phyloP scores from a whole-genome alignment of 768 basidiomycete genomes.

The Phanerochaete sordida region DNA sequence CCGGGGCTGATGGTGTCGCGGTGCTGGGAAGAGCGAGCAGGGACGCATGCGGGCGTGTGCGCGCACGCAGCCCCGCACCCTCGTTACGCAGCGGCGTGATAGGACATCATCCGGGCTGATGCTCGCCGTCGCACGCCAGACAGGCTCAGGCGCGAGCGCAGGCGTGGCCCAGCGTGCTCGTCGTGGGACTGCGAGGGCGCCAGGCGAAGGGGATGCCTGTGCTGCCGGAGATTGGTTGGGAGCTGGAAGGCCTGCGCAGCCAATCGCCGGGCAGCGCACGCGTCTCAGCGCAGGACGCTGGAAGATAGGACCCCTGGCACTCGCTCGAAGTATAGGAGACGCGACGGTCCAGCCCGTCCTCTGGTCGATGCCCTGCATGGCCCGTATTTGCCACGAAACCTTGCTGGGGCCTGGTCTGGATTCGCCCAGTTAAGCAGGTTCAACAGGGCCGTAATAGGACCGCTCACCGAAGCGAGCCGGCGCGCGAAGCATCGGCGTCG shows the following conservation, averaged over 20 bases:
- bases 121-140: not conserved
- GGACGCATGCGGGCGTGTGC: not conserved
- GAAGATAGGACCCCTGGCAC: not conserved
- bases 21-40: too few relatives aligned
- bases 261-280: not conserved
- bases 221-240: not conserved
- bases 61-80: not conserved
- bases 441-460: not conserved
- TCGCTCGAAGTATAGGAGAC: not conserved
- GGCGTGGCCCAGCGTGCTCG: too few relatives aligned
- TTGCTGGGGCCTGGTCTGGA: not conserved
- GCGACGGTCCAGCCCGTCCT: not conserved
- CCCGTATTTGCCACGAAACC: not conserved
- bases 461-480: not conserved
- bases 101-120: not conserved
- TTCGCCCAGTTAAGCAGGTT: not conserved
- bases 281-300: too few relatives aligned
- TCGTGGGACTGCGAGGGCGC: not conserved
- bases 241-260: not conserved
- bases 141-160: not conserved
- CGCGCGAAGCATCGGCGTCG: not conserved
- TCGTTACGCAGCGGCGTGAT: not conserved
- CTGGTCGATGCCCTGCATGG: not conserved
- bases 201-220: not conserved
- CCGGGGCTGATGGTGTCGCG: too few relatives aligned